These are phyloP conservation scores for Achaetomium macrosporum DNA, from an alignment of 2,329 filamentous ascomycete species.

Conservation along the genomic window DNA sequence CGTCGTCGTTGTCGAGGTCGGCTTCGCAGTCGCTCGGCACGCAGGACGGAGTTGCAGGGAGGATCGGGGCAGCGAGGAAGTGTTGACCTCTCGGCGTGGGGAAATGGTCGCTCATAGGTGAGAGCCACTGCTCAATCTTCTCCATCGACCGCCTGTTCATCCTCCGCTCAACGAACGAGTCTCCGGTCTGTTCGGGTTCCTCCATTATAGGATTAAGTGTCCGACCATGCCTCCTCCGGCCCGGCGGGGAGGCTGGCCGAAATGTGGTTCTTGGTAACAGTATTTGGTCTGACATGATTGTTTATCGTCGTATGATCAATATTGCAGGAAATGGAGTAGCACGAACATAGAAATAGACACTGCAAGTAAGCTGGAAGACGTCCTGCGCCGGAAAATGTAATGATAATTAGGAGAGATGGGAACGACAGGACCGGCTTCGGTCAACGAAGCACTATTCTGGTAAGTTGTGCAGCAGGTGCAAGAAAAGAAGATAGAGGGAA, in stretches of 20 bases:
- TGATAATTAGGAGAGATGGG: constrained; percentile 27
- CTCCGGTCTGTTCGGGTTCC: constrained; percentile 37
- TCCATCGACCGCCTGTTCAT: constrained; percentile 36
- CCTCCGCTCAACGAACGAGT: constrained; percentile 25
- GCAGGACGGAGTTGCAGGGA: constrained; percentile 56
- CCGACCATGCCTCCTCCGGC: constrained; percentile 43
- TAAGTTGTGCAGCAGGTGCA: constrained; percentile 27
- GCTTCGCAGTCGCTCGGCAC: constrained; percentile 43
- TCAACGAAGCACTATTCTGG: constrained; percentile 38
- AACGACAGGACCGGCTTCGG: constrained; percentile 41
- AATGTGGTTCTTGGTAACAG: constrained; percentile 38
- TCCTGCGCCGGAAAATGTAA: constrained; percentile 29
- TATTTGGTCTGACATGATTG: constrained; percentile 45
- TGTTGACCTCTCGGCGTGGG: constrained; percentile 64
- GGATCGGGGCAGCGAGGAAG: constrained; percentile 57
- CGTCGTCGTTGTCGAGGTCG: constrained; percentile 37
- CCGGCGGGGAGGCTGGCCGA: constrained; percentile 48
- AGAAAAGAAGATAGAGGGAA: constrained; percentile 29
- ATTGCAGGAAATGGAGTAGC: constrained; percentile 15
- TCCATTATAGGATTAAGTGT: constrained; percentile 62
- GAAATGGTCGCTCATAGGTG: constrained; percentile 59
- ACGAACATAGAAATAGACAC: constrained; percentile 27
- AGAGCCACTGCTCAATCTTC: constrained; percentile 54
- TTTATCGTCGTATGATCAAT: constrained; percentile 27
- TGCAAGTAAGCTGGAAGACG: constrained; percentile 26